Evolutionary conservation across 164 flowering plant species (phyloP), one percentile per base, ranked within the genome.

Genomic region (Protea cynaroides): DNA sequence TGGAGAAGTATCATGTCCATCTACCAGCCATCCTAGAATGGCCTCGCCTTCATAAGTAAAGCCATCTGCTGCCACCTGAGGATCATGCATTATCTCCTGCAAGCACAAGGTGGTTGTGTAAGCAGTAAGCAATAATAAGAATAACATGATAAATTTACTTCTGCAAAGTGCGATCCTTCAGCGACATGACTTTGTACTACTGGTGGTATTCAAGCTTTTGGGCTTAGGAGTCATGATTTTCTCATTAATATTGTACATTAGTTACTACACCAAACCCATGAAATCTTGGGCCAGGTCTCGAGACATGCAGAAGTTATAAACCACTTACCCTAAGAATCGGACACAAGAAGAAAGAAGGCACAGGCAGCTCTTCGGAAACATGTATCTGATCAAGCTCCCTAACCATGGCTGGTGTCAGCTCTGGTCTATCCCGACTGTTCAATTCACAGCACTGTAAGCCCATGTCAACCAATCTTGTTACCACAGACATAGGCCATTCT

Each of bases 71-170:
- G 97, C 96, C 44, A 92, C 78, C 49, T 83, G 92, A 72, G 94
- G 97, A 60, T 89, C 96, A 54, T 82, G 80, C 96, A 89, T 92
- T 66, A 92, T 80, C 70, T 89, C 97, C 97, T 92, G 88, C 66
- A 75, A 69, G 25, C 18, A 18, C 17, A 5, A 15, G 19, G 19
- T 49, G 0, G 18, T 1, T 12, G 17, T 15, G 18, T 18, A 49
- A 49, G 18, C 17, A 18, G 19, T 4, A 15, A 49, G 18, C 18
- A 4, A 49, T 19, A 49, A 6, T 15, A 49, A 19, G 52, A 15
- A 49, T 40, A 49, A 18, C 52, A 49, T 49, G 52, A 49, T 1
- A 49, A 15, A 9, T 49, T 49, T 18, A 15, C 46, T 8, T 40
- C 13, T 9, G 14, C 10, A 12, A 40, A 12, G 46, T 40, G 46